Evolutionary conservation across 2,329 filamentous ascomycete species (phyloP), one percentile per base, ranked within the genome.

Genomic region (Pseudogymnoascus sp.): DNA sequence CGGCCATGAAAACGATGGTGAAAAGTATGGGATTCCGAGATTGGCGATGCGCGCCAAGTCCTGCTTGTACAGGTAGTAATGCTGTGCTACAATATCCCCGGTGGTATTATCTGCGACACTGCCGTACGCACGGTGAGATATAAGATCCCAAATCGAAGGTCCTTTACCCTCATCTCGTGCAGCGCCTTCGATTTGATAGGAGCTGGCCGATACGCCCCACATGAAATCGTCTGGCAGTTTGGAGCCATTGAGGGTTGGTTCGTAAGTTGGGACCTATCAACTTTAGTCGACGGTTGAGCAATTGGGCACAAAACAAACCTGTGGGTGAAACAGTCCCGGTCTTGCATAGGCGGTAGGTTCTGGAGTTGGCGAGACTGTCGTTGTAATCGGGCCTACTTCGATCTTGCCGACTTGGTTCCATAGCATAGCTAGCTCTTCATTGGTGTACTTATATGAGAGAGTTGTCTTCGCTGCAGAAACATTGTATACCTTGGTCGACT

Each of bases 391-490:
- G 1, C 77, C 77, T 5, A 74, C 73, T 25, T 73, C 71, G 23
- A 80, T 71, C 11, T 76, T 75, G 0, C 77, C 77, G 23, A 80
- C 74, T 60, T 77, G 74, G 62, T 78, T 74, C 78, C 78, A 80
- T 8, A 79, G 71, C 40, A 77, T 76, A 3, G 74, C 76, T 18
- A 81, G 72, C 16, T 76, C 76, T 65, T 80, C 76, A 60, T 80
- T 75, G 0, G 77, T 79, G 69, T 79, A 81, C 63, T 79, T 75
- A 37, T 79, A 78, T 3, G 70, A 74, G 43, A 76, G 71, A 9
- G 77, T 73, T 12, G 78, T 78, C 18, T 75, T 76, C 23, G 78
- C 77, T 1, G 77, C 75, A 4, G 77, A 77, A 38, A 72, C 72
- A 70, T 80, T 77, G 71, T 71, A 72, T 8, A 71, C 65, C 59